A percentile compares a stretch with the other conserved stretches of the same genome.
Evolutionary conservation across 2,329 filamentous ascomycete genomes (phyloP).

Genomic region (Pochonia chlamydosporia): DNA sequence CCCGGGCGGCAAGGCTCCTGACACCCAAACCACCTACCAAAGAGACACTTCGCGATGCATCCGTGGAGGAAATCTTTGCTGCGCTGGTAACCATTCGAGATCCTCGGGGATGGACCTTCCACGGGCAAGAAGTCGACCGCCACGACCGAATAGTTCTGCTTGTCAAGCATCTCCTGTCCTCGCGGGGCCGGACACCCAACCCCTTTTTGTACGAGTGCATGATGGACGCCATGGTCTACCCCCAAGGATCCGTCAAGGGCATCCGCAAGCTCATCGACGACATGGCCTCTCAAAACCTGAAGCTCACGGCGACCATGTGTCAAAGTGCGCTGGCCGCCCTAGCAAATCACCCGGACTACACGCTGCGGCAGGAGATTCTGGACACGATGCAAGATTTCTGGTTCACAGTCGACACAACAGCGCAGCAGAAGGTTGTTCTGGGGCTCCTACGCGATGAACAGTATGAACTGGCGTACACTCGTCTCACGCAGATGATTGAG

Average conservation of each 20-base stretch:
- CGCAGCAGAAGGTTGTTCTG: conserved; percentile 61
- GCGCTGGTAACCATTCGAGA: conserved; percentile 23
- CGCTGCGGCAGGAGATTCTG: conserved; percentile 66
- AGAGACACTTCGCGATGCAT: conserved; percentile 10
- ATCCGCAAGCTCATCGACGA: conserved; percentile 63
- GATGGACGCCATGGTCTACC: conserved; percentile 64
- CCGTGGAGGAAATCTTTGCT: conserved; percentile 19
- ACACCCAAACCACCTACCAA: conserved; percentile 13
- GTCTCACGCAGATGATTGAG: conserved; percentile 60
- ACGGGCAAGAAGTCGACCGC: conserved; percentile 15
- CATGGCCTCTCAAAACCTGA: conserved; percentile 57
- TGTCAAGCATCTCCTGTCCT: conserved; percentile 52
- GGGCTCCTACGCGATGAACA: conserved; percentile 77
- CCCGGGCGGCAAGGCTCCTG: conserved; percentile 14
- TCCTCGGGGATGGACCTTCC: conserved; percentile 11
- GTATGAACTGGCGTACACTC: conserved; percentile 71
- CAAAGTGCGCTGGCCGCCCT: conserved; percentile 68
- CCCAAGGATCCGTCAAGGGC: conserved; percentile 60
- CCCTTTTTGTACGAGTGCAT: conserved; percentile 65
- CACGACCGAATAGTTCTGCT: conserved; percentile 31
- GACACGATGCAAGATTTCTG: conserved; percentile 69
- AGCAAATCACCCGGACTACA: conserved; percentile 79
- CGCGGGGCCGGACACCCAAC: conserved; percentile 50
- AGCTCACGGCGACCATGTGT: conserved; percentile 61
- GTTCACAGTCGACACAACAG: conserved; percentile 45